Evolutionary conservation across 1,284 basidiomycete species (phyloP).

Genomic region (Gomphus bonarii): DNA sequence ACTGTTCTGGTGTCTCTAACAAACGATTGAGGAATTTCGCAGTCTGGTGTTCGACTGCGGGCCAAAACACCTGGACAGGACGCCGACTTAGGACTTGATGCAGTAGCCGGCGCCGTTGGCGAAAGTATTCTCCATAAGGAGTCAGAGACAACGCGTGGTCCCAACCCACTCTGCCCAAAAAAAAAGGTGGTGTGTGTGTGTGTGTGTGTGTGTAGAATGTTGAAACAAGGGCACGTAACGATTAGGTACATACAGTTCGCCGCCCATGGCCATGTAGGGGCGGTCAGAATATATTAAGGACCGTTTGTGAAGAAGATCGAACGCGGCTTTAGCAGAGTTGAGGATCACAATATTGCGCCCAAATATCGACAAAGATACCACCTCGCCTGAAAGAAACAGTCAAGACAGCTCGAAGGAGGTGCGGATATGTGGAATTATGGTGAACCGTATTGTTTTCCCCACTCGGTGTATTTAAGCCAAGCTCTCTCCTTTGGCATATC

Average conservation of each 20-base stretch:
- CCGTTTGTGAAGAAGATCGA: conserved; percentile 37
- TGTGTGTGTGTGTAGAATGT: neutral
- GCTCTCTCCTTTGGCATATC: conserved; percentile 9
- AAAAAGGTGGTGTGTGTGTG: neutral
- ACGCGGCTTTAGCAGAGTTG: conserved; percentile 29
- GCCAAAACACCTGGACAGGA: conserved; percentile 20
- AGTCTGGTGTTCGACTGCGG: conserved; percentile 12
- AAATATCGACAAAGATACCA: conserved; percentile 30
- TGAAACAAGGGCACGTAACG: neutral
- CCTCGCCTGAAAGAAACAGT: conserved; percentile 23
- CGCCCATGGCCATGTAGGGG: conserved; percentile 16
- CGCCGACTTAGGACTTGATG: conserved; percentile 29
- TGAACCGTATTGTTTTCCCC: conserved; percentile 11
- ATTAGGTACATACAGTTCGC: conserved; percentile 1
- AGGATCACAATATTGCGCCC: conserved; percentile 34
- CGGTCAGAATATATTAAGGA: conserved; percentile 40
- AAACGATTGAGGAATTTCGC: conserved; percentile 13
- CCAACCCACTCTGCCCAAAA: conserved; percentile 26
- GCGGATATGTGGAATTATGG: neutral
- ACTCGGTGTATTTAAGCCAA: conserved; percentile 10
- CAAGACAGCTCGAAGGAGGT: neutral
- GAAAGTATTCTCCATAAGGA: conserved; percentile 26
- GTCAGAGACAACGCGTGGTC: conserved; percentile 31
- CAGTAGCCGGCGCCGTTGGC: conserved; percentile 29
- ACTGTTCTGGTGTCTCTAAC: conserved; percentile 5